Percentiles rank a stretch among this genome's conserved stretches.
Evolutionary conservation across 2,329 filamentous ascomycete species (phyloP).

Genomic region (Verticillium isaacii): DNA sequence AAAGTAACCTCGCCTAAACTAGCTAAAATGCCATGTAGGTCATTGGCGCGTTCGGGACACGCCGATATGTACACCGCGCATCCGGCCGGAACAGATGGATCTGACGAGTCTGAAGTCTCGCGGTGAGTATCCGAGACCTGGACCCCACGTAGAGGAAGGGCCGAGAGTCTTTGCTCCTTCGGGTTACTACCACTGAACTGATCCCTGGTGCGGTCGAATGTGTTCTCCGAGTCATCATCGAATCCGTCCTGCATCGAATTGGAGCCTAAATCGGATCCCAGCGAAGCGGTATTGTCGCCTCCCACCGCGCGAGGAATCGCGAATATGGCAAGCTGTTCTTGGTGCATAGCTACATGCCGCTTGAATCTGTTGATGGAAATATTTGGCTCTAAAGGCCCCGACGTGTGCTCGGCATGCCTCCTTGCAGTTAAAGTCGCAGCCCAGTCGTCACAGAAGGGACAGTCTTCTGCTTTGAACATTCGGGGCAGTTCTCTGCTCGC

Average conservation of each 20-base stretch:
- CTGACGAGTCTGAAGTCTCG: not conserved
- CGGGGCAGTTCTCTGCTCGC: slow-evolving; percentile 16
- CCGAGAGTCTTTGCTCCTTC: not conserved
- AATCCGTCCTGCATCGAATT: not conserved
- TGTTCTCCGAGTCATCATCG: not conserved
- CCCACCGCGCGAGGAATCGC: not conserved
- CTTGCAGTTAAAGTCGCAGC: slow-evolving; percentile 5
- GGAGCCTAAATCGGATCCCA: not conserved
- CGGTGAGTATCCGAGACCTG: too few relatives aligned
- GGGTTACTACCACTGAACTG: not conserved
- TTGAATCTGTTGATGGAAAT: slow-evolving; percentile 1
- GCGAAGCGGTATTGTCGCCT: not conserved
- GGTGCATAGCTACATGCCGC: slow-evolving; percentile 6
- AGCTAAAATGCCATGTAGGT: not conserved
- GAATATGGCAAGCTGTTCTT: slow-evolving; percentile 9
- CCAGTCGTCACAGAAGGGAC: slow-evolving; percentile 25
- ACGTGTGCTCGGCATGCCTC: not conserved
- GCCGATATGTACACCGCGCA: not conserved
- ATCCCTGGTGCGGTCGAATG: not conserved
- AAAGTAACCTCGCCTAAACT: not conserved
- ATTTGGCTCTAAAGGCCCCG: not conserved
- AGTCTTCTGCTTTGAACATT: slow-evolving; percentile 16
- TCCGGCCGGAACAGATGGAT: not conserved
- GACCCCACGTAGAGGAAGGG: not conserved
- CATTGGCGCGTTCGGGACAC: not conserved